These are phyloP conservation scores for Protomyces pachydermus DNA, from an alignment of 1,139 yeast genomes.

Conservation along the genomic window DNA sequence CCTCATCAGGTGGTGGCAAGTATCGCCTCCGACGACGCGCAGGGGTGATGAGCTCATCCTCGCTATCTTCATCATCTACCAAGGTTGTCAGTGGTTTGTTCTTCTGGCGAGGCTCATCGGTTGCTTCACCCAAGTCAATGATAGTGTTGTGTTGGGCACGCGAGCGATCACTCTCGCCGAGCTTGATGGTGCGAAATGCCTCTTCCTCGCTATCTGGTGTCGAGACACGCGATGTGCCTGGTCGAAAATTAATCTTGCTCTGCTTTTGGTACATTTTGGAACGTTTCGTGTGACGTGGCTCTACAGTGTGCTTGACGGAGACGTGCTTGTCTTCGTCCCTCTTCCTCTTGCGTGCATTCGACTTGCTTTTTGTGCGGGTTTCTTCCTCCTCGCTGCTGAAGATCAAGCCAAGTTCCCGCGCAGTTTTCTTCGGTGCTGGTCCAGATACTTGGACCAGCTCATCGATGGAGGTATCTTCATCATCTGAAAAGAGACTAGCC, in stretches of 20 bases:
- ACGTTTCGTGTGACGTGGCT: background rate
- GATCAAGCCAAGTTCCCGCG: background rate
- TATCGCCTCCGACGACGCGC: slow-evolving; percentile 10
- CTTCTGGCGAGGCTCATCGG: background rate
- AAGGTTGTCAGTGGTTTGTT: background rate
- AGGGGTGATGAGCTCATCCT: slow-evolving; percentile 21
- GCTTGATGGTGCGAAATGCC: slow-evolving; percentile 10
- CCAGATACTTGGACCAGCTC: too few relatives aligned
- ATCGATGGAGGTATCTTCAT: background rate
- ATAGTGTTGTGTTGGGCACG: background rate
- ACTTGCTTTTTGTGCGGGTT: background rate
- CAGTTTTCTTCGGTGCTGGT: background rate
- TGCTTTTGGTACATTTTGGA: background rate
- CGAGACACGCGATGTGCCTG: background rate
- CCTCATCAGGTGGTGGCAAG: slow-evolving; percentile 1
- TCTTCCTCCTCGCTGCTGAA: background rate
- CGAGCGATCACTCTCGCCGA: background rate
- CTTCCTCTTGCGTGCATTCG: background rate
- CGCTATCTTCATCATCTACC: slow-evolving; percentile 2
- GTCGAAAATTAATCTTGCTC: background rate
- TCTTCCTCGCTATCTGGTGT: slow-evolving; percentile 17
- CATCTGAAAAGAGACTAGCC: background rate
- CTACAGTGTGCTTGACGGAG: background rate
- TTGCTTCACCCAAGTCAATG: background rate
- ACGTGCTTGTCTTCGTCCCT: background rate